These are phyloP conservation scores for Suaeda aralocaspica DNA, from an alignment of 148 eudicot genomes.

Conservation along the genomic window DNA sequence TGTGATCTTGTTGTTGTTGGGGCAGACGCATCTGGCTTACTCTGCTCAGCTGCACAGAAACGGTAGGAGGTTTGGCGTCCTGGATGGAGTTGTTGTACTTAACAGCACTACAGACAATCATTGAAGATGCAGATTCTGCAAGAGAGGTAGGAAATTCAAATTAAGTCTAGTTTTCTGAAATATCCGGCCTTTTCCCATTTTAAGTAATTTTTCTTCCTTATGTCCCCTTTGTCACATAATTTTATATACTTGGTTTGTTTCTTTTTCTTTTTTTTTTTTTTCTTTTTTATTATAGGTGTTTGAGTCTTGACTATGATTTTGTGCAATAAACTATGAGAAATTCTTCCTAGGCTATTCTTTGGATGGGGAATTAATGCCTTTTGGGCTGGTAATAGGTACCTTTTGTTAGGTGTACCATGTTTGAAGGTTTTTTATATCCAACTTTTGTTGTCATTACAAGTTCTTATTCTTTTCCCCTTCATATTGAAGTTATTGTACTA, in stretches of 20 bases:
- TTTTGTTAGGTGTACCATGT: constrained; percentile 10
- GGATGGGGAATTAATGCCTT: constrained; percentile 16
- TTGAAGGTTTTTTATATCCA: constrained; percentile 12
- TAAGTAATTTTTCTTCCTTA: neutral
- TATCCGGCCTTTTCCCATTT: constrained; percentile 11
- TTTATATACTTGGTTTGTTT: constrained; percentile 2
- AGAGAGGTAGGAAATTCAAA: constrained; percentile 17
- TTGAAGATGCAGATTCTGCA: constrained; percentile 16
- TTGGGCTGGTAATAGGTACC: constrained; percentile 17
- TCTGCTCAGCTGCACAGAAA: constrained; percentile 79
- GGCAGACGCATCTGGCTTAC: constrained; percentile 90
- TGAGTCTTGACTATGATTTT: constrained; percentile 21
- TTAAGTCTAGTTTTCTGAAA: constrained; percentile 20
- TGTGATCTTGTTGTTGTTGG: constrained; percentile 86
- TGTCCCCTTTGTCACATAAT: constrained; percentile 10
- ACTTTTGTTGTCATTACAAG: constrained; percentile 15
- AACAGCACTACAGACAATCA: neutral
- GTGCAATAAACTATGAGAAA: constrained; percentile 23
- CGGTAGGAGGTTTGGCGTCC: constrained; percentile 22
- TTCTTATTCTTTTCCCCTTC: neutral
- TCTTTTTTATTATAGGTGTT: constrained; percentile 4
- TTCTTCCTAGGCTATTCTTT: constrained; percentile 26
- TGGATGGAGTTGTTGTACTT: constrained; percentile 2
- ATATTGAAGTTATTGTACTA: neutral
- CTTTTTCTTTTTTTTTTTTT: neutral